Percentiles rank a stretch among this genome's conserved stretches.
These are phyloP conservation scores for Orbilia oligospora DNA, from an alignment of 2,329 filamentous ascomycete genomes.

Conservation along the genomic window DNA sequence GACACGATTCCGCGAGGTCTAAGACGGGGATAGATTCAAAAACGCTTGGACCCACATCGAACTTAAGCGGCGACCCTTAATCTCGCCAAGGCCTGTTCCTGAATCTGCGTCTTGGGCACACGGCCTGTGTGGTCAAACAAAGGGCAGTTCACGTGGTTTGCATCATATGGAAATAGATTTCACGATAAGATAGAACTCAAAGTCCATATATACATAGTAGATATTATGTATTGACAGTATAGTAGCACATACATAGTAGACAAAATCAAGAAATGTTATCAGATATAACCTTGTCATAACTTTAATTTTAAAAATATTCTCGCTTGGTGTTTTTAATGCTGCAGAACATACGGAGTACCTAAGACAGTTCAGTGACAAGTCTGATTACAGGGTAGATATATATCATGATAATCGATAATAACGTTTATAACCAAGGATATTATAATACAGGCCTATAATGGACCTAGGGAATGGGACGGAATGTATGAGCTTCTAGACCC, in stretches of 20 bases:
- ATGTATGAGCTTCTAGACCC: not conserved
- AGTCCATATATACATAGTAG: not conserved
- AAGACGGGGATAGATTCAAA: slow-evolving; percentile 28
- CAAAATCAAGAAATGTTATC: too few species aligned
- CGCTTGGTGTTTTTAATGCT: not conserved
- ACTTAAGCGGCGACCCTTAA: slow-evolving; percentile 27
- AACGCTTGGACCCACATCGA: slow-evolving; percentile 9
- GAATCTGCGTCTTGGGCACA: slow-evolving; percentile 28
- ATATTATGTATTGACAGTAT: too few species aligned
- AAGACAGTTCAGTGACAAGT: slow-evolving; percentile 9
- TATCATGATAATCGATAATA: too few species aligned
- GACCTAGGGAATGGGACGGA: not conserved
- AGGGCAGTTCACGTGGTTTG: slow-evolving; percentile 1
- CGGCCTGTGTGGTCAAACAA: slow-evolving; percentile 5
- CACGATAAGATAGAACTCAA: not conserved
- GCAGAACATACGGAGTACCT: not conserved
- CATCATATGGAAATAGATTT: not conserved
- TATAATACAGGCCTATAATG: not conserved
- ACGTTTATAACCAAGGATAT: not conserved
- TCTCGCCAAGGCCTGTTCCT: slow-evolving; percentile 51
- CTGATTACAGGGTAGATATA: too few species aligned
- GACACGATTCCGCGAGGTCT: slow-evolving; percentile 20
- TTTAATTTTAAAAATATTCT: not conserved
- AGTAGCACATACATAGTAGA: too few species aligned
- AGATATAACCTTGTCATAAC: too few species aligned